Evolutionary conservation across 2,329 filamentous ascomycete genomes (phyloP).

Genomic region (Colletotrichum gloeosporioides): DNA sequence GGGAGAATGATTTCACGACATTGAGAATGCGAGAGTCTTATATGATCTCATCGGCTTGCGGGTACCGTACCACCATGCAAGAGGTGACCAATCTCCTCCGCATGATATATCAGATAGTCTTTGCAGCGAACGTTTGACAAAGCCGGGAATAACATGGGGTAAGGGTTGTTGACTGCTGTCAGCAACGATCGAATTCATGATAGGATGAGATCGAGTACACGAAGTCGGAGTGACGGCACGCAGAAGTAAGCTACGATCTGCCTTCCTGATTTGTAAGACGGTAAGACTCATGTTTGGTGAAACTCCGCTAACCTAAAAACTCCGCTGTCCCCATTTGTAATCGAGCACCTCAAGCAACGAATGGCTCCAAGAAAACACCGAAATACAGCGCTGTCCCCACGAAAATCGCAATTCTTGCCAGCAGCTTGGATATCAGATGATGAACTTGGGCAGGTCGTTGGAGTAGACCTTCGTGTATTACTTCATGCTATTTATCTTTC

Average conservation of each 20-base stretch:
- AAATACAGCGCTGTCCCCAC: background rate
- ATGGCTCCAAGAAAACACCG: background rate
- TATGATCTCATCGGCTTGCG: background rate
- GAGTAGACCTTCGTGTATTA: background rate
- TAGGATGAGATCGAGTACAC: background rate
- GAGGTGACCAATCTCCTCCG: background rate
- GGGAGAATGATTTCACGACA: background rate
- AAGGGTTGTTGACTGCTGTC: background rate
- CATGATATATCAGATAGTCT: background rate
- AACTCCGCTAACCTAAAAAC: background rate
- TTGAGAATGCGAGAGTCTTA: background rate
- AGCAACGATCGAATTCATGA: background rate
- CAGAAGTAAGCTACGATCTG: background rate
- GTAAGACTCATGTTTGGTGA: background rate
- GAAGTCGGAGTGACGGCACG: background rate
- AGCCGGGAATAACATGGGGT: background rate
- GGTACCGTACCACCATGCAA: background rate
- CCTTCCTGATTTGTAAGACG: background rate
- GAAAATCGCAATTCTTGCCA: background rate
- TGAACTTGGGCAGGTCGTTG: background rate
- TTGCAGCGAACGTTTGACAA: background rate
- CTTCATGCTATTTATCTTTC: background rate
- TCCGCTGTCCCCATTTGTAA: background rate
- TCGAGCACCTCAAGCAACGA: background rate
- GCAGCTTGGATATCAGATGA: background rate